Base-by-base conservation (phyloP, 257 asterid genomes). In the Hygrophila difformis region DNA sequence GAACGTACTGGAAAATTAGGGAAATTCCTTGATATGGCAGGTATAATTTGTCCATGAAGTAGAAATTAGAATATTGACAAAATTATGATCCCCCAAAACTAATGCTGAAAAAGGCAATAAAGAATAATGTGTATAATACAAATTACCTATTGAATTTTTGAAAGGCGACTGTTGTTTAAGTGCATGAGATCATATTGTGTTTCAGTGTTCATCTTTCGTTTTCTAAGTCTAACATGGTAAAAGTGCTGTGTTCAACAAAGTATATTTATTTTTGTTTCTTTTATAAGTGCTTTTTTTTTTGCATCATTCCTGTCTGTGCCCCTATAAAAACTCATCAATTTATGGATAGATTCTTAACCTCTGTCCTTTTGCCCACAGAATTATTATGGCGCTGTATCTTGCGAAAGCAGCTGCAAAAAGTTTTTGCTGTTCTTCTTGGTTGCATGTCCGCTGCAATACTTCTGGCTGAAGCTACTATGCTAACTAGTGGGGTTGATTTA, bases 401-500 rank as follows among this genome's bases (percentile, higher is more conserved):
- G 60, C 64, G 40, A 58, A 86, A 86, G 81, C 88, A 91, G 59
- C 62, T 86, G 67, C 60, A 76, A 68, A 82, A 63, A 56, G 57
- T 70, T 40, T 65, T 79, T 58, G 94, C 94, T 65, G 66, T 86
- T 38, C 56, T 82, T 73, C 95, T 91, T 69, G 89, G 99, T 55
- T 86, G 93, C 84, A 79, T 91, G 75, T 86, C 99, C 45, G 93
- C 55, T 2, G 92, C 99, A 21, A 86, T 91, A 53, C 87, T 91
- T 56, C 68, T 91, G 49, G 99, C 96, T 6, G 99, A 91, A 77
- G 95, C 97, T 54, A 91, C 97, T 53, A 70, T 91, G 79, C 79
- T 91, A 61, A 80, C 91, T 38, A 78, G 93, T 44, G 88, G 98
- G 50, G 99, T 91, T 62, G 99, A 91, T 73, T 86, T 86, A 56